Conservation (phyloP, 768 basidiomycete species). For the Mycena venus region DNA sequence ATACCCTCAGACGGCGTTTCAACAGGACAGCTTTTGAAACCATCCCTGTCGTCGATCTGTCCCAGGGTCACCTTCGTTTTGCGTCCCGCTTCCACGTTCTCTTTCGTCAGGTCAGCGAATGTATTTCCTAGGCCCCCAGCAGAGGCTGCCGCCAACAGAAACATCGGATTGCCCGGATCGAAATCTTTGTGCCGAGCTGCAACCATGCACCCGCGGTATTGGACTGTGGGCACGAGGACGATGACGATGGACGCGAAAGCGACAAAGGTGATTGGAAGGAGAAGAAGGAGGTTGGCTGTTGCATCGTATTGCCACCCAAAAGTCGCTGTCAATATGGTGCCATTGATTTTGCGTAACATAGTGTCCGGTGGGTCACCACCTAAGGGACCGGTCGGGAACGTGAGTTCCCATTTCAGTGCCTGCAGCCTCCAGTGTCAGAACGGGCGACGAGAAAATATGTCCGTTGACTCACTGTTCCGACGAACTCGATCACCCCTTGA, state of each 20-base stretch:
- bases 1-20: too few relatives aligned
- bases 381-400: background rate
- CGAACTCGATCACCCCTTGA: background rate
- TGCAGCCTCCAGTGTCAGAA: background rate
- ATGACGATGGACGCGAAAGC: background rate
- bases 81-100: background rate
- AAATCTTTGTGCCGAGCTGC: background rate
- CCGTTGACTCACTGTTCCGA: background rate
- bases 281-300: background rate
- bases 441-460: background rate
- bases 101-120: background rate
- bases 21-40: too few relatives aligned
- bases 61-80: background rate
- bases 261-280: background rate
- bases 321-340: background rate
- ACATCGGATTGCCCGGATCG: conserved; percentile 1
- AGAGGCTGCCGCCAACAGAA: conserved; percentile 13
- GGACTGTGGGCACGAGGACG: background rate
- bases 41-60: background rate
- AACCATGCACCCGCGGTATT: background rate
- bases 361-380: background rate
- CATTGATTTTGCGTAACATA: background rate
- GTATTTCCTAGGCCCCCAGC: conserved; percentile 15
- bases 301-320: background rate
- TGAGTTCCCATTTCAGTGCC: background rate